Evolutionary conservation across 1,284 basidiomycete genomes (phyloP).

Genomic region (Xerocomus nothofagi): DNA sequence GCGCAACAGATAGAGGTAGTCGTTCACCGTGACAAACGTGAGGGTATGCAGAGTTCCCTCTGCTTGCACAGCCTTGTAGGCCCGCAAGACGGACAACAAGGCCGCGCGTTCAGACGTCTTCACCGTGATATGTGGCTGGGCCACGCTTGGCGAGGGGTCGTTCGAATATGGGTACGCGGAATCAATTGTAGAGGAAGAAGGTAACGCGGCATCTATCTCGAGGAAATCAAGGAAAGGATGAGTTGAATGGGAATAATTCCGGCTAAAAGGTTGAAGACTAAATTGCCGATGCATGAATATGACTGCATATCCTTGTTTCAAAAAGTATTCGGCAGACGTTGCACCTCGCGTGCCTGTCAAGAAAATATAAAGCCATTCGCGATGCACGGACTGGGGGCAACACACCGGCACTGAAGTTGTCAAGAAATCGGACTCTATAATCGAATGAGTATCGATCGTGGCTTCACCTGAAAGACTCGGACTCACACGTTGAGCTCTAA

Average conservation of each 20-base stretch:
- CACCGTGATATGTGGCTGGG: constrained; percentile 59
- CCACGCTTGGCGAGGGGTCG: constrained; percentile 17
- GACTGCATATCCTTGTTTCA: constrained; percentile 91
- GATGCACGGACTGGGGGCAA: not conserved
- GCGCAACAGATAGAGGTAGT: constrained; percentile 92
- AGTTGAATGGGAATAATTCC: constrained; percentile 97
- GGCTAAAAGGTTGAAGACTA: constrained; percentile 93
- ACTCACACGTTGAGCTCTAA: constrained; percentile 95
- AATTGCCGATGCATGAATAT: constrained; percentile 99
- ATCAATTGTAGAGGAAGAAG: constrained; percentile 20
- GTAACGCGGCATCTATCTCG: constrained; percentile 56
- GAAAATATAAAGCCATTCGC: not conserved
- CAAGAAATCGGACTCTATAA: constrained; percentile 90
- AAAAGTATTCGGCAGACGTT: constrained; percentile 97
- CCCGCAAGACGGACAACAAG: constrained; percentile 72
- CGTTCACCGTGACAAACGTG: constrained; percentile 93
- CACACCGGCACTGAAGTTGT: constrained; percentile 97
- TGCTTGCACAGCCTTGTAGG: constrained; percentile 80
- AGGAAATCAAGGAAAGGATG: constrained; percentile 97
- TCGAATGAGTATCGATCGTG: constrained; percentile 27
- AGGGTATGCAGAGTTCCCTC: constrained; percentile 80
- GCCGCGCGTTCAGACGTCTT: constrained; percentile 60
- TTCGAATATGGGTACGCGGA: constrained; percentile 22
- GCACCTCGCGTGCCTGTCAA: constrained; percentile 87
- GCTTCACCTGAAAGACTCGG: constrained; percentile 4